These are phyloP conservation scores for Pseudevernia furfuracea DNA, from an alignment of 495 filamentous ascomycete species.

Conservation along the genomic window DNA sequence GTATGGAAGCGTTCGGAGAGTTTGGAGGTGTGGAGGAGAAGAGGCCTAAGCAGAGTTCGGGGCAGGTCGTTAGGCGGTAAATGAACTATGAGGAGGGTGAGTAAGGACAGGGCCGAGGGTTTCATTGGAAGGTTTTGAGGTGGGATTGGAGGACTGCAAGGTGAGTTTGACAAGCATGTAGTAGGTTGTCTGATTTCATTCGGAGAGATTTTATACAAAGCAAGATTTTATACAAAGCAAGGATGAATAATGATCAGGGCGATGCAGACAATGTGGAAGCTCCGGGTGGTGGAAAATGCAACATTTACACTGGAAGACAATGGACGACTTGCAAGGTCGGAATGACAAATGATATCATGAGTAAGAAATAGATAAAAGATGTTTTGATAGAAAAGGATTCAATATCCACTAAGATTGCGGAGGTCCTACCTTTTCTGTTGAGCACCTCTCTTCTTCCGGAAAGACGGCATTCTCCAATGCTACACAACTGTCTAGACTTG, in stretches of 20 bases:
- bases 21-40: slow-evolving; percentile 53
- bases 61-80: slow-evolving; percentile 71
- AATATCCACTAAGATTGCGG: slow-evolving; percentile 15
- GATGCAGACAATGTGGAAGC: background rate
- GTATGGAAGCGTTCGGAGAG: slow-evolving; percentile 36
- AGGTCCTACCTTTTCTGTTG: slow-evolving; percentile 66
- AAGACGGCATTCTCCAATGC: slow-evolving; percentile 70
- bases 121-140: background rate
- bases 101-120: background rate
- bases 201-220: background rate
- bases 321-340: background rate
- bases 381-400: background rate
- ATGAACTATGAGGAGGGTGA: slow-evolving; percentile 50
- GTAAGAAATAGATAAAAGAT: background rate
- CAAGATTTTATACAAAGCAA: background rate
- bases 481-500: slow-evolving; percentile 70
- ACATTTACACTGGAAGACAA: slow-evolving; percentile 1
- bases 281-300: background rate
- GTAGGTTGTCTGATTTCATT: background rate
- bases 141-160: background rate
- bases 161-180: background rate
- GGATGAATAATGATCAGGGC: background rate
- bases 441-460: slow-evolving; percentile 60
- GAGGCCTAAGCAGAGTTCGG: slow-evolving; percentile 74
- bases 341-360: background rate